Conservation (phyloP, 192 early-diverging fungal genomes). For the Backusella parvicylindrica region DNA sequence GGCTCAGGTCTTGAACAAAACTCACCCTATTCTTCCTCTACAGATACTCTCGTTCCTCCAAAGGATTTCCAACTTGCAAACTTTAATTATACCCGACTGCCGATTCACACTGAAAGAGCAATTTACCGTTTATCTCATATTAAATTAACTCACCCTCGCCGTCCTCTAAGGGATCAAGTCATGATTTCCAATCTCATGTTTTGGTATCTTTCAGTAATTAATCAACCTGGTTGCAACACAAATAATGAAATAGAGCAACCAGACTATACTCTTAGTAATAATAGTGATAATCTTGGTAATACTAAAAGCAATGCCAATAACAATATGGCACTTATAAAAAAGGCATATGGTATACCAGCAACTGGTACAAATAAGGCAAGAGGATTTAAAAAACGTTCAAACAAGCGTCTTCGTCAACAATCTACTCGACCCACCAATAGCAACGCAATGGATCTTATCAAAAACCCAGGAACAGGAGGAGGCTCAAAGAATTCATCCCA, state of each 20-base stretch:
- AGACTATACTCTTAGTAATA: not conserved
- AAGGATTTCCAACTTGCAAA: conserved; percentile 9
- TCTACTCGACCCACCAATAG: not conserved
- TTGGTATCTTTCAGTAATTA: conserved; percentile 74
- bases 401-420: not conserved
- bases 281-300: not conserved
- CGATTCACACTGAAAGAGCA: conserved; percentile 74
- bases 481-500: not conserved
- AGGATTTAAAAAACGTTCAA: not conserved
- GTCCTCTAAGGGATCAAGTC: conserved; percentile 71
- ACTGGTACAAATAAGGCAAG: not conserved
- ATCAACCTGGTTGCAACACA: not conserved
- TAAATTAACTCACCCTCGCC: conserved; percentile 72
- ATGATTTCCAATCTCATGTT: conserved; percentile 81
- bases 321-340: not conserved
- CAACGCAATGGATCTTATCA: not conserved
- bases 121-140: conserved; percentile 72
- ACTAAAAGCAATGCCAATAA: not conserved
- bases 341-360: not conserved
- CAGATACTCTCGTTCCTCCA: not conserved
- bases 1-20: not conserved
- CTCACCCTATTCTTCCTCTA: not conserved
- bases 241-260: not conserved
- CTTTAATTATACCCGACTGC: conserved; percentile 24
- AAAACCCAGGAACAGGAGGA: not conserved